Evolutionary conservation across 2,329 filamentous ascomycete species (phyloP).

Genomic region (Arthrocladium fulminans): DNA sequence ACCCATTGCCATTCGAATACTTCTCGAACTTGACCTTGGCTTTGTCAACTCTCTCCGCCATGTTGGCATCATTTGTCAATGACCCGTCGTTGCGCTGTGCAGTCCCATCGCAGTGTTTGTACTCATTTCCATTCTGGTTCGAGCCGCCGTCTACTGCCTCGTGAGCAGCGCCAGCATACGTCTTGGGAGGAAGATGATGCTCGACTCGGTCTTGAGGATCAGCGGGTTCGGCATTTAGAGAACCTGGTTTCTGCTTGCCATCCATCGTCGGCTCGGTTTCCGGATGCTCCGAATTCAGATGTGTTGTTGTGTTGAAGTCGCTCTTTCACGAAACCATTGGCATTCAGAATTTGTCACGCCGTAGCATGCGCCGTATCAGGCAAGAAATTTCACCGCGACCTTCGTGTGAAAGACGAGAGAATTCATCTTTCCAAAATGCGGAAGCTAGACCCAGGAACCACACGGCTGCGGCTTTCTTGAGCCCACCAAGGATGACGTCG

Average conservation of each 20-base stretch:
- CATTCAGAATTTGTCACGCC: constrained; percentile 18
- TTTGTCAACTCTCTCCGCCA: constrained; percentile 17
- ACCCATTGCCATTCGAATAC: constrained; percentile 36
- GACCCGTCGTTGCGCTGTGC: neutral
- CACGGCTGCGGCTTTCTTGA: too few relatives aligned
- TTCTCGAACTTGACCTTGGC: constrained; percentile 36
- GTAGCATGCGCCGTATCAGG: constrained; percentile 14
- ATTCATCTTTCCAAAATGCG: neutral
- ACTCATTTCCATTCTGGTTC: constrained; percentile 3
- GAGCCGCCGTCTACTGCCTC: constrained; percentile 13
- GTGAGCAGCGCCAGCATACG: constrained; percentile 30
- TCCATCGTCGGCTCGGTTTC: constrained; percentile 2
- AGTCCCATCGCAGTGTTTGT: constrained; percentile 5
- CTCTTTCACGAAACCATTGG: constrained; percentile 18
- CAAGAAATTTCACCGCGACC: too few relatives aligned
- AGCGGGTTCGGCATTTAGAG: constrained; percentile 26
- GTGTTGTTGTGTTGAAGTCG: constrained; percentile 13
- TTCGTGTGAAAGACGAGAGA: too few relatives aligned
- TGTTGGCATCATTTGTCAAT: constrained; percentile 6
- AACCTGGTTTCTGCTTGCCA: neutral
- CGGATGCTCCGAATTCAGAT: constrained; percentile 13
- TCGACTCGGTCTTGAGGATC: constrained; percentile 26
- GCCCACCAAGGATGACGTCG: neutral
- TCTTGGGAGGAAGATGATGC: constrained; percentile 30
- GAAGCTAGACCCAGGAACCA: too few relatives aligned